Evolutionary conservation across 2,329 filamentous ascomycete species (phyloP).

Genomic region (Penicillium carneum): DNA sequence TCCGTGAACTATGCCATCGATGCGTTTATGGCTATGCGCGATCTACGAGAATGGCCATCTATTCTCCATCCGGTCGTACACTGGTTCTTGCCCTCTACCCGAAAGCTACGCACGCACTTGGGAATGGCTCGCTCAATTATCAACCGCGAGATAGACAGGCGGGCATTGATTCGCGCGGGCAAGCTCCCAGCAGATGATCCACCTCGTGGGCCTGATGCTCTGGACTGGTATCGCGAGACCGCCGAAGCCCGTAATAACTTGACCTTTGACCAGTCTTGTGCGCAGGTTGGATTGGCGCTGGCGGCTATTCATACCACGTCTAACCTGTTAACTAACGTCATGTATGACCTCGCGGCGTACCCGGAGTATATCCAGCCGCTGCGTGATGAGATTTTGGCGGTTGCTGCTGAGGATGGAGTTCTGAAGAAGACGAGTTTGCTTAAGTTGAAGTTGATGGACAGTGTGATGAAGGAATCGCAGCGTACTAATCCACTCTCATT

Average conservation of each 20-base stretch:
- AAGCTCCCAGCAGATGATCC: conserved; percentile 29
- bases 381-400: conserved; percentile 59
- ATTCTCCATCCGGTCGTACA: conserved; percentile 55
- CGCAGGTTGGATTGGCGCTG: conserved; percentile 41
- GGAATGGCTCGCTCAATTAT: conserved; percentile 48
- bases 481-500: conserved; percentile 38
- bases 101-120: conserved; percentile 49
- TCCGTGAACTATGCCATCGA: conserved; percentile 38
- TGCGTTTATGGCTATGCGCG: conserved; percentile 39
- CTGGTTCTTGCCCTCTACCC: conserved; percentile 55
- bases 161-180: conserved; percentile 33
- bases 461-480: conserved; percentile 47
- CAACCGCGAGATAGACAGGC: conserved; percentile 37
- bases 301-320: conserved; percentile 48
- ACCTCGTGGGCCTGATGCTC: conserved; percentile 32
- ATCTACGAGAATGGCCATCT: conserved; percentile 54
- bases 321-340: conserved; percentile 54
- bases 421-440: conserved; percentile 43
- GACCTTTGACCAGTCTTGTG: conserved; percentile 26
- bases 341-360: conserved; percentile 61
- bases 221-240: conserved; percentile 42
- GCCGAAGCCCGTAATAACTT: conserved; percentile 14
- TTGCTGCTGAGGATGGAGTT: conserved; percentile 53
- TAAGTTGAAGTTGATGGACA: conserved; percentile 48
- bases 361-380: conserved; percentile 61